Percentiles rank a stretch among this genome's conserved stretches.
Conservation (phyloP, 2,329 filamentous ascomycete genomes). For the Decorospora gaudefroyi region DNA sequence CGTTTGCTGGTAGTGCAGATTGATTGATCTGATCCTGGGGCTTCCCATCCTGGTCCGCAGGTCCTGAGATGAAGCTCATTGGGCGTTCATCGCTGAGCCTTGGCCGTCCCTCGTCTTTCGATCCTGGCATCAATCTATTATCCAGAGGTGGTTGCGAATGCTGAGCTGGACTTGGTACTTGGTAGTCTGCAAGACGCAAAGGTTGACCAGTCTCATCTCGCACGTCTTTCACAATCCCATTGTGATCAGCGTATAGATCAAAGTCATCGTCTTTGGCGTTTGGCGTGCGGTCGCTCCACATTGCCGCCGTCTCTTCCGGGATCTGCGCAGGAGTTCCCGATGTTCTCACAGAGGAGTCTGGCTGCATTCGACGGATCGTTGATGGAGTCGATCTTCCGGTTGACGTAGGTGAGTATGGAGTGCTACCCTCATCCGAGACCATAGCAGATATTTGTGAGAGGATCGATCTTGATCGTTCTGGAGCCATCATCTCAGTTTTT, state of each 20-base stretch:
- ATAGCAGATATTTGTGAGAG: conserved; percentile 46
- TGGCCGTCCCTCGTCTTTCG: conserved; percentile 26
- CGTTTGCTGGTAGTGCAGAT: conserved; percentile 8
- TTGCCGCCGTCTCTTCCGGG: conserved; percentile 27
- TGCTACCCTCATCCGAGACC: conserved; percentile 37
- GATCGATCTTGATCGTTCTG: conserved; percentile 42
- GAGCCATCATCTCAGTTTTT: conserved; percentile 20
- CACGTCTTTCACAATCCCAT: conserved; percentile 45
- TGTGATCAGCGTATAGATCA: conserved; percentile 46
- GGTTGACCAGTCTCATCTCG: conserved; percentile 38
- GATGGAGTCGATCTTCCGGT: conserved; percentile 40
- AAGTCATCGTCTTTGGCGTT: conserved; percentile 34
- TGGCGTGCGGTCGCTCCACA: conserved; percentile 21
- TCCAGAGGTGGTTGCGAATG: conserved; percentile 15
- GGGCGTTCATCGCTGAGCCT: conserved; percentile 43
- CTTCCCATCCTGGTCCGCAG: conserved; percentile 41
- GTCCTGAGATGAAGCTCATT: conserved; percentile 46
- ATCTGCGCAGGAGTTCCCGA: conserved; percentile 29
- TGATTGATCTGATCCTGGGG: conserved; percentile 46
- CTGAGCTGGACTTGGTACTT: conserved; percentile 7
- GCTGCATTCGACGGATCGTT: conserved; percentile 34
- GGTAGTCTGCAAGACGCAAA: conserved; percentile 27
- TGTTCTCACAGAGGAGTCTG: conserved; percentile 27
- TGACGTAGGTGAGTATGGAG: conserved; percentile 37
- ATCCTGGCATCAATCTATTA: conserved; percentile 8